Conservation (phyloP, 176 grass and related monocot species). For the Triticum timopheevii region DNA sequence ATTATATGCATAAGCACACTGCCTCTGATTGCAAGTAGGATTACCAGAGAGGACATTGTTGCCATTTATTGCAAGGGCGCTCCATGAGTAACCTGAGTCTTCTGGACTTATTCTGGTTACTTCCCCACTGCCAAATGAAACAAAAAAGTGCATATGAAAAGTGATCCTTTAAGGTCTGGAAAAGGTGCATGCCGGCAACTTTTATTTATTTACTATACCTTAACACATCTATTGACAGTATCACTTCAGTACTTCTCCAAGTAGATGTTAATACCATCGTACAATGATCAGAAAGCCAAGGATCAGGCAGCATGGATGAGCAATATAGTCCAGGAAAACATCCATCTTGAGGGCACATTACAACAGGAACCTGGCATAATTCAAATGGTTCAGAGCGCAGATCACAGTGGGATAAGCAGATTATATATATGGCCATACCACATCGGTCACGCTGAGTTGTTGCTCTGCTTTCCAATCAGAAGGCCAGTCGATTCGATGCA, state of each 20-base stretch:
- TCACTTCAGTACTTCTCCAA: constrained; percentile 82
- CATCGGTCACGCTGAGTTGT: constrained; percentile 36
- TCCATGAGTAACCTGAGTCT: constrained; percentile 75
- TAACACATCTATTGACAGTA: constrained; percentile 70
- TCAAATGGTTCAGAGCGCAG: not conserved
- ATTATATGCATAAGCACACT: not conserved
- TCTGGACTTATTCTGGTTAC: constrained; percentile 58
- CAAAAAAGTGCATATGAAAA: not conserved
- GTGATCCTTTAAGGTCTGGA: not conserved
- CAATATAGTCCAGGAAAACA: constrained; percentile 86
- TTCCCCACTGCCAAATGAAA: constrained; percentile 58
- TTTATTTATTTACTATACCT: constrained; percentile 55
- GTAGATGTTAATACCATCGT: constrained; percentile 68
- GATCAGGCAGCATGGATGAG: constrained; percentile 59
- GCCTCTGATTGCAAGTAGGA: not conserved
- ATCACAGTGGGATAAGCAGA: not conserved
- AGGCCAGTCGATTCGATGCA: constrained; percentile 59
- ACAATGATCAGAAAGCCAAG: constrained; percentile 82
- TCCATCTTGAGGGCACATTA: constrained; percentile 67
- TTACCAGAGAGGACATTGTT: constrained; percentile 80
- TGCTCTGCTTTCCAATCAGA: constrained; percentile 39
- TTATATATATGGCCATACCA: constrained; percentile 38
- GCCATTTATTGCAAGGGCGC: constrained; percentile 61
- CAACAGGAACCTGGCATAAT: constrained; percentile 57
- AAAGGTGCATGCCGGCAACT: not conserved